These are phyloP conservation scores for Strobilomyces dryophilus DNA, from an alignment of 768 basidiomycete species.

Conservation along the genomic window DNA sequence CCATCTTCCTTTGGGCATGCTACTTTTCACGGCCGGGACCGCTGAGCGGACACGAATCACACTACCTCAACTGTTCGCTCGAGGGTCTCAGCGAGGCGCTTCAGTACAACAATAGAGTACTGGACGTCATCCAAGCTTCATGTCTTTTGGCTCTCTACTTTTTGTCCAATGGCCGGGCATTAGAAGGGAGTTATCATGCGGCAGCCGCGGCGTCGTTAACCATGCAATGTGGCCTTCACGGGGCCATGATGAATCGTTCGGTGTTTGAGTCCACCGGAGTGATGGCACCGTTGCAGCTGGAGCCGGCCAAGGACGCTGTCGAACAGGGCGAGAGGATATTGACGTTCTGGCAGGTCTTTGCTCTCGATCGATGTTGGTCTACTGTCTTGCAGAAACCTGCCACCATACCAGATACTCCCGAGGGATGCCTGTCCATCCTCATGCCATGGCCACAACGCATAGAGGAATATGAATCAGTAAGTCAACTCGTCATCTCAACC, in stretches of 20 bases:
- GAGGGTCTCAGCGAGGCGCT: conserved; percentile 63
- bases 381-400: conserved; percentile 65
- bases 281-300: conserved; percentile 41
- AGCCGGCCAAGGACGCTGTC: conserved; percentile 53
- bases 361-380: conserved; percentile 79
- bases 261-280: conserved; percentile 35
- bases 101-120: conserved; percentile 45
- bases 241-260: conserved; percentile 31
- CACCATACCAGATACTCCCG: conserved; percentile 59
- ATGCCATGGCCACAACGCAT: conserved; percentile 77
- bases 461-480: conserved; percentile 67
- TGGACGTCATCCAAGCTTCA: conserved; percentile 75
- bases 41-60: conserved; percentile 66
- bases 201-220: conserved; percentile 71
- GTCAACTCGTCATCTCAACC: conserved; percentile 21
- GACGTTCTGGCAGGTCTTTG: conserved; percentile 82
- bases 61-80: conserved; percentile 63
- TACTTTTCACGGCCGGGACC: conserved; percentile 71
- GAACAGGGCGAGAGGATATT: conserved; percentile 69
- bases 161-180: conserved; percentile 66
- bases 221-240: conserved; percentile 68
- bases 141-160: conserved; percentile 75
- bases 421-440: conserved; percentile 54
- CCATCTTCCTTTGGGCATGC: conserved; percentile 81
- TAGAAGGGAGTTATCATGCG: conserved; percentile 78